Conservation (phyloP, 331 rosid species). For the Pyrus hybrid region DNA sequence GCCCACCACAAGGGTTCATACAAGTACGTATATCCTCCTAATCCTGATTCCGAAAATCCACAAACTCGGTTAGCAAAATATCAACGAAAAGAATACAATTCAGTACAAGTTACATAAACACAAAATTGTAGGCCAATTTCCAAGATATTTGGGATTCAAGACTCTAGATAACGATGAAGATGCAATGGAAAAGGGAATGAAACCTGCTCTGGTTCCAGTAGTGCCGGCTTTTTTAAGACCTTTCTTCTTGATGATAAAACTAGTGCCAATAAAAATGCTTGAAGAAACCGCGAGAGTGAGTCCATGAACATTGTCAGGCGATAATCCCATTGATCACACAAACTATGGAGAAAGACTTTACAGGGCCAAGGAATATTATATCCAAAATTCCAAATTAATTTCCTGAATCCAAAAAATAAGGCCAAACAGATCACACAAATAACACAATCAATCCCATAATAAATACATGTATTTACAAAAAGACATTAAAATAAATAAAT, state of each 20-base stretch:
- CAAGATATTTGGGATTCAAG: not conserved
- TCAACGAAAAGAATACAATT: not conserved
- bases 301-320: conserved; percentile 68
- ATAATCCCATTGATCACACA: conserved; percentile 43
- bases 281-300: conserved; percentile 72
- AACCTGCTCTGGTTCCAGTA: conserved; percentile 82
- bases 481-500: not conserved
- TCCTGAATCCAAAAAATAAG: conserved; percentile 14
- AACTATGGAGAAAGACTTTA: conserved; percentile 12
- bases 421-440: not conserved
- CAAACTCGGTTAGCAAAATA: not conserved
- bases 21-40: conserved; percentile 81
- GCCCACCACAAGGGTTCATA: conserved; percentile 84
- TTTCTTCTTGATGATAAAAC: conserved; percentile 81
- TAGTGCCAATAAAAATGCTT: conserved; percentile 78
- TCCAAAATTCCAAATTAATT: conserved; percentile 4
- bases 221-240: conserved; percentile 72
- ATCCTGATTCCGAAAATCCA: conserved; percentile 35
- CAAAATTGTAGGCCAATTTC: not conserved
- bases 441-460: not conserved
- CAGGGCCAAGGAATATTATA: conserved; percentile 47
- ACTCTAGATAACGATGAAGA: not conserved
- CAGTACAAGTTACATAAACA: not conserved
- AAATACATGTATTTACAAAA: not conserved
- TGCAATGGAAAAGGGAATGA: not conserved